A percentile compares a stretch with the other conserved stretches of the same genome.
These are phyloP conservation scores for Apiosordaria backusii DNA, from an alignment of 495 filamentous ascomycete genomes.

Conservation along the genomic window DNA sequence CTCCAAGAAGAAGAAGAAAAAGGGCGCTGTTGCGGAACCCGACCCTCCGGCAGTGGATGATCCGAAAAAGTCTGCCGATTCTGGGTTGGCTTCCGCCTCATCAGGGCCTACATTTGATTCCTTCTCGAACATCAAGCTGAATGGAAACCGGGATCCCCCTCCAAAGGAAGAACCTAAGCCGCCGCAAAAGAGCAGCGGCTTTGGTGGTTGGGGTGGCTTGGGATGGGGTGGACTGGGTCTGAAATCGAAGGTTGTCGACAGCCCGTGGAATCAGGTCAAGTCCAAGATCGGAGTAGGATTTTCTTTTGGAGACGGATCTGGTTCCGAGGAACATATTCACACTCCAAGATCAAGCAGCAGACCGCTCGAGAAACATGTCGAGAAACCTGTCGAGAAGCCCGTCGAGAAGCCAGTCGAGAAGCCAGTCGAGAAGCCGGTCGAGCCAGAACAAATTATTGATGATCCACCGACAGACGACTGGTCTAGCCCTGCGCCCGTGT, in stretches of 20 bases:
- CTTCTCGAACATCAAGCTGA: constrained; percentile 51
- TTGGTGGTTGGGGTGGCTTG: constrained; percentile 38
- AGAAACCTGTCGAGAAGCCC: constrained; percentile 14
- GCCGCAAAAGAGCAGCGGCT: constrained; percentile 1
- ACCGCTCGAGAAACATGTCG: background rate
- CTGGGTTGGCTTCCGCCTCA: constrained; percentile 12
- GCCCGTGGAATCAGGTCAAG: constrained; percentile 46
- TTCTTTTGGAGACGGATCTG: constrained; percentile 40
- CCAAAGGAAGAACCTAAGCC: constrained; percentile 1
- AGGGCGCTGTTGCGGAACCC: constrained; percentile 25
- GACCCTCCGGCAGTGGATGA: background rate
- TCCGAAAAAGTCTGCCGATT: background rate
- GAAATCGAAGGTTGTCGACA: constrained; percentile 23
- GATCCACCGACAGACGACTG: constrained; percentile 37
- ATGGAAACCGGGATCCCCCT: constrained; percentile 36
- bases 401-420: background rate
- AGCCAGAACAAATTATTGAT: background rate
- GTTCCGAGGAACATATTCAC: constrained; percentile 26
- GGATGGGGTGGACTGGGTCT: constrained; percentile 12
- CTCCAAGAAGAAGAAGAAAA: constrained; percentile 45
- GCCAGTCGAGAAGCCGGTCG: constrained; percentile 17
- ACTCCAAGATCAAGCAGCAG: constrained; percentile 17
- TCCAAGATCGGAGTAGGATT: constrained; percentile 30
- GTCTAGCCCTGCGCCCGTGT: constrained; percentile 31
- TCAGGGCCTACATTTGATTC: constrained; percentile 30